Conservation (phyloP, 352 stramenopile genomes). For the Globisporangium iwayamae region DNA sequence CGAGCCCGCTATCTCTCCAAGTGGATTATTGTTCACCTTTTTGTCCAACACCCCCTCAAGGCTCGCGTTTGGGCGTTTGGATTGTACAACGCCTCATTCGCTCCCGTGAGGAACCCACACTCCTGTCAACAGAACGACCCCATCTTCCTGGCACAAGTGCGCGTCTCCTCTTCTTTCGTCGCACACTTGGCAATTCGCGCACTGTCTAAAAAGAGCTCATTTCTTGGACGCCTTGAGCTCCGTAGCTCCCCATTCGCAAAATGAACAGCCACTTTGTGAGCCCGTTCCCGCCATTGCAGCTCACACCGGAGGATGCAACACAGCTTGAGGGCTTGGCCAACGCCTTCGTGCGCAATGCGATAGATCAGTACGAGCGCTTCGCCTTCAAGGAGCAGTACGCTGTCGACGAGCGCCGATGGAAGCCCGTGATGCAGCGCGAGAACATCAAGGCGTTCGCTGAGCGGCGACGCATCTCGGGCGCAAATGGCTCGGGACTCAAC, state of each 20-base stretch:
- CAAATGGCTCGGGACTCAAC: background rate
- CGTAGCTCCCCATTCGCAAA: background rate
- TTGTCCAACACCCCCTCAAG: too few species aligned
- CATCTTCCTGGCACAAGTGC: too few species aligned
- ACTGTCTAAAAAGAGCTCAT: background rate
- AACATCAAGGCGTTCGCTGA: constrained; percentile 11
- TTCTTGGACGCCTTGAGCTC: too few species aligned
- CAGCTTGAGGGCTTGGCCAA: constrained; percentile 13
- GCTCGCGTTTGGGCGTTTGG: too few species aligned
- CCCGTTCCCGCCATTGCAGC: constrained; percentile 15
- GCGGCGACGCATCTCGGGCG: background rate
- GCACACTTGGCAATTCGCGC: background rate
- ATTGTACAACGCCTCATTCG: too few species aligned
- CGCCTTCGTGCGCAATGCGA: constrained; percentile 8
- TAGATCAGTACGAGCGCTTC: constrained; percentile 16
- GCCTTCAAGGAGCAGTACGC: constrained; percentile 3
- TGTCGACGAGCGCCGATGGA: constrained; percentile 16
- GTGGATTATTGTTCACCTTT: too few species aligned
- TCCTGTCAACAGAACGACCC: too few species aligned
- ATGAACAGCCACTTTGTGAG: background rate
- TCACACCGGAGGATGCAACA: constrained; percentile 11
- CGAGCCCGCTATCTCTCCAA: too few species aligned
- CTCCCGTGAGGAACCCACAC: too few species aligned
- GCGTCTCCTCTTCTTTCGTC: too few species aligned
- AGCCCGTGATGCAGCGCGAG: constrained; percentile 14